Evolutionary conservation across 805 yeast species (phyloP), one percentile per base, ranked within the genome.

Genomic region (Lipomyces spencermartinsiae): DNA sequence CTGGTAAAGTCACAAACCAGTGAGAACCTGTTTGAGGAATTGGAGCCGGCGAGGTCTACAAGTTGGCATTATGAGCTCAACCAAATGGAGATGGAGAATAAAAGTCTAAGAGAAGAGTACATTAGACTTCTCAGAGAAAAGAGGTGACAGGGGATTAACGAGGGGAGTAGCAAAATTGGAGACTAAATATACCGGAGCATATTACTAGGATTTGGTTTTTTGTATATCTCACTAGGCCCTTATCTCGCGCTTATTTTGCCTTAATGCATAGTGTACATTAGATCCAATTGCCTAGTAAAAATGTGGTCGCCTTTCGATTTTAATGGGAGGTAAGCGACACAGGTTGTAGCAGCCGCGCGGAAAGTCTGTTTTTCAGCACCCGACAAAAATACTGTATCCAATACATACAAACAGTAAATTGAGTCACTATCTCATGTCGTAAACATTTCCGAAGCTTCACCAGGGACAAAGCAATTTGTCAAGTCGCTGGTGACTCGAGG

Each of bases 21-120:
- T 25, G 57, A 19, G 19, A 65, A 64, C 37, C 12, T 65, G 35
- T 64, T 64, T 39, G 46, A 39, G 31, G 68, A 65, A 63, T 63
- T 65, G 12, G 68, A 39, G 12, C 31, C 58, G 9, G 34, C 68
- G 14, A 55, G 69, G 37, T n/a, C 68, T 31, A 56, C 68, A 7
- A 64, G 69, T 29, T 65, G 68, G 68, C 68, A 65, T 33, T 65
- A 57, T 53, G 68, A 65, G 64, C 53, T 65, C 14, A 62, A 58
- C 31, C 68, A 57, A 22, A 60, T 65, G 55, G 70, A 63, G 25
- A 35, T 61, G 34, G 68, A 64, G 19, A 64, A 64, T 31, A 64
- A 56, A 37, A 60, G 63, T 22, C 58, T 64, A 22, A 22, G 54
- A 58, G 57, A 64, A 25, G 67, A 64, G 43, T 62, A 46, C 34